Evolutionary conservation across 176 grass and related monocot species (phyloP), one percentile per base, ranked within the genome.

Genomic region (Elymus sibiricus): DNA sequence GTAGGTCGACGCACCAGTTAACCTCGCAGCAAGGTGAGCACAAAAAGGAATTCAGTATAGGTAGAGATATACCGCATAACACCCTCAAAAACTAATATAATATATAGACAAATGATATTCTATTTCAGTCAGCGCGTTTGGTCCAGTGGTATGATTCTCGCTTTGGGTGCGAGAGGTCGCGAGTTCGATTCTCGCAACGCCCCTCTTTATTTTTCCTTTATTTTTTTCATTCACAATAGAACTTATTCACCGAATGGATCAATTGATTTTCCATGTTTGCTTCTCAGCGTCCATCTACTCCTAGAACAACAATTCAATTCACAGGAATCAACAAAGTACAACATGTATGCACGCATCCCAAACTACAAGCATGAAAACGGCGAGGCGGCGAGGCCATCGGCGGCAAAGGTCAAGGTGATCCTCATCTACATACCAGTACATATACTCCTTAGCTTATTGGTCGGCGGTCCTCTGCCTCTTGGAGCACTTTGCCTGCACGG

Each of bases 101-200:
- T n/a, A 53, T 7, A 51, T 51, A 17, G 5, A 2, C 0, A 1
- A 51, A 17, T 17, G 47, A 51, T 16, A 17, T 0, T 0, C 0
- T 6, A 7, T 2, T 51, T 2, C 16, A 51, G 6, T 51, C 5
- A 27, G 93, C 90, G 93, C 86, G 95, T 95, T 98, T 98, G 90
- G 96, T 95, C 96, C 92, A 95, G 93, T 94, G 96, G 93, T 94
- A 98, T 94, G 97, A 98, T 98, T 98, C 92, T 98, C 92, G 94
- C 92, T 98, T 98, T 95, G 94, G 97, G 94, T 96, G 92, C 88
- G 97, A 96, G 97, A 95, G 97, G 88, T 94, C 90, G 84, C 91
- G 91, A 94, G 91, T 98, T 87, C 85, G 85, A 87, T 81, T 87
- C 78, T 79, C 87, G 74, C 53, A 84, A 88, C 74, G 87, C 81